Base-by-base conservation (phyloP, 345 rosid species). In the Trapa incisa region DNA sequence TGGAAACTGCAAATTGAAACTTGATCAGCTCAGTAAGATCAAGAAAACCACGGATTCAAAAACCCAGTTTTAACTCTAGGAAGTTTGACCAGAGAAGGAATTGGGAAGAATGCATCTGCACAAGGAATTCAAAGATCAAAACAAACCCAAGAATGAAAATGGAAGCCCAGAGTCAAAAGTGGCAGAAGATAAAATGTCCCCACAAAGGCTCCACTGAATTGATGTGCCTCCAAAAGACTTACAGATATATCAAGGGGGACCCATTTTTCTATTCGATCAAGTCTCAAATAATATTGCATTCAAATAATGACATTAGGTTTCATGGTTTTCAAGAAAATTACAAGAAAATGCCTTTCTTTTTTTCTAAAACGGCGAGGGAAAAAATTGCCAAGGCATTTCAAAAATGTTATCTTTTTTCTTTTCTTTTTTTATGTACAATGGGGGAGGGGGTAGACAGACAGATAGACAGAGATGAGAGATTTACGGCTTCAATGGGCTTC, bases 401-500 rank as follows among this genome's bases (percentile, higher is more conserved):
- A 22, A 22, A 22, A 22, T 16, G 7, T 13, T 65, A 64, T 53
- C 57, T 54, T 8, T 43, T 58, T 43, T 29, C 47, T n/a, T 64
- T 14, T 33, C 35, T 65, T n/a, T 65, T n/a, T 4, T 14, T 3
- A 37, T 16, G 33, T 52, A 54, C 16, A 15, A 2, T 57, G 4
- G 35, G 41, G 22, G 58, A 2, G 15, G 50, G 45, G 13, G 17
- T 41, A 3, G 38, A 33, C 35, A 65, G n/a, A 47, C n/a, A 63
- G 37, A 17, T 15, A 22, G 6, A 47, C 1, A 10, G 32, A 56
- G 14, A 6, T 36, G 63, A 22, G 61, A 67, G n/a, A 43, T 84
- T 84, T 71, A 91, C 97, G 33, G 84, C 29, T 89, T 94, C 99
- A 70, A 94, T 89, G 17, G 99, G 87, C 75, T 87, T 82, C 52